Evolutionary conservation across 148 eudicot genomes (phyloP).

Genomic region (Chenopodium quinoa): DNA sequence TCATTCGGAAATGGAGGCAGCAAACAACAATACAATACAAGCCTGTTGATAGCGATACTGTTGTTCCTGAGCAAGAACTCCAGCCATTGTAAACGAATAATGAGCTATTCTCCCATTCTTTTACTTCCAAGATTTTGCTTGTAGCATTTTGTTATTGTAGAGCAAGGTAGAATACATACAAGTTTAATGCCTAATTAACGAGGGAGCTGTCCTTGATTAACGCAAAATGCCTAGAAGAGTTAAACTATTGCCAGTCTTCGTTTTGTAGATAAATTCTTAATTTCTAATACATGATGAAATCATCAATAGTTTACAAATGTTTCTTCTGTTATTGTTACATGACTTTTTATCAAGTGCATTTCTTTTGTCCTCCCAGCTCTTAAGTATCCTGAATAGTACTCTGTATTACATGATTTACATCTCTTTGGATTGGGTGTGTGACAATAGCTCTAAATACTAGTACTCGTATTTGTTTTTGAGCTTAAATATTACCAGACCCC

Average conservation of each 20-base stretch:
- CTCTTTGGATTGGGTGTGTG: too few species aligned
- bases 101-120: background rate
- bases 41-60: conserved; percentile 62
- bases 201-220: conserved; percentile 6
- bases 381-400: too few species aligned
- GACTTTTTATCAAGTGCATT: background rate
- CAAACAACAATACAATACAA: conserved; percentile 48
- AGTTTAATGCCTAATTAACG: conserved; percentile 4
- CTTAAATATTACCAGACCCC: too few species aligned
- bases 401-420: too few species aligned
- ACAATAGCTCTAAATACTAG: too few species aligned
- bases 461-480: too few species aligned
- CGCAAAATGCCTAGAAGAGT: conserved; percentile 3
- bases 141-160: conserved; percentile 1
- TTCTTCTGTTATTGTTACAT: background rate
- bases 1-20: conserved; percentile 61
- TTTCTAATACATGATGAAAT: background rate
- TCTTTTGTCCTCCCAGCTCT: background rate
- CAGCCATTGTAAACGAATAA: conserved; percentile 53
- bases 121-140: conserved; percentile 8
- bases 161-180: conserved; percentile 9
- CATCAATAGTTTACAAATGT: background rate
- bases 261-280: conserved; percentile 13
- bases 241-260: conserved; percentile 3
- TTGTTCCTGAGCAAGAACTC: conserved; percentile 72